Evolutionary conservation across 345 rosid genomes (phyloP).

Genomic region (sweet orange (Citrus sinensis)): DVS_A1.0 CM039161.1:17648001-17648500

Average conservation of each 20-base stretch:
- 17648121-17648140: conserved; percentile 24
- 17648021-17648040: conserved; percentile 48
- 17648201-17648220: neutral
- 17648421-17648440: neutral
- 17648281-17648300: neutral
- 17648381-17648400: neutral
- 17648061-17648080: neutral
- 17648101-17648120: conserved; percentile 28
- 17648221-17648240: neutral
- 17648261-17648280: neutral
- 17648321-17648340: neutral
- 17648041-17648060: conserved; percentile 68
- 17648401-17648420: neutral
- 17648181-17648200: neutral
- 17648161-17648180: neutral
- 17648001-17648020: conserved; percentile 37
- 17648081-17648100: conserved; percentile 4
- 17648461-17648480: neutral
- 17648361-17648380: neutral
- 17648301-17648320: neutral
- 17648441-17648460: neutral
- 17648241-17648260: neutral
- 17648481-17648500: neutral
- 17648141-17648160: neutral
- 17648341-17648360: neutral